A percentile compares a stretch with the other conserved stretches of the same genome.
Conservation (phyloP, 495 filamentous ascomycete genomes). For the Niebla homalea region DNA sequence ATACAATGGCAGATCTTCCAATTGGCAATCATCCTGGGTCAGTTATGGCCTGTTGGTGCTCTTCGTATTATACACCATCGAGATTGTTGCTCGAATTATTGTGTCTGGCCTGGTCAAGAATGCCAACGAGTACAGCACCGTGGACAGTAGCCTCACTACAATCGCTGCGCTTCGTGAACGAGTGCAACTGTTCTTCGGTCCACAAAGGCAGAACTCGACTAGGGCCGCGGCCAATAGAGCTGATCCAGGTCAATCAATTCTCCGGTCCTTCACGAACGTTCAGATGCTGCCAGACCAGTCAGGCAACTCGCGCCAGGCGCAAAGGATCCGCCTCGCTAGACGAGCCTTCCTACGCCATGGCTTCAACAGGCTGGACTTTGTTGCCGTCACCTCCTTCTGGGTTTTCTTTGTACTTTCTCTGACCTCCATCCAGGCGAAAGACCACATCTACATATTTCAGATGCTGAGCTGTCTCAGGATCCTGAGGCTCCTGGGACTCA, state of each 20-base stretch:
- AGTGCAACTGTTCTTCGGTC: conserved; percentile 62
- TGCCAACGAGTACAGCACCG: conserved; percentile 69
- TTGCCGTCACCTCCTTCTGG: conserved; percentile 96
- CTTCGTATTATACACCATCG: conserved; percentile 84
- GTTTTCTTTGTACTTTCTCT: conserved; percentile 64
- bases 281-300: conserved; percentile 40
- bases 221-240: conserved; percentile 27
- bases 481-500: conserved; percentile 73
- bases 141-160: conserved; percentile 56
- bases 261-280: conserved; percentile 72
- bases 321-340: conserved; percentile 71
- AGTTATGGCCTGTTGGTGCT: conserved; percentile 72
- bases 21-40: conserved; percentile 56
- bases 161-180: conserved; percentile 61
- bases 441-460: conserved; percentile 76
- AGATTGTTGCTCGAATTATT: conserved; percentile 66
- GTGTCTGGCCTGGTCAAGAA: conserved; percentile 91
- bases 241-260: conserved; percentile 41
- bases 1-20: conserved; percentile 28
- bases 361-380: conserved; percentile 90
- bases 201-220: conserved; percentile 56
- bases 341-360: conserved; percentile 88
- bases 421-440: conserved; percentile 47
- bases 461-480: conserved; percentile 95
- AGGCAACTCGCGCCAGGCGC: conserved; percentile 62